Evolutionary conservation across 371 early-diverging fungal species (phyloP).

Genomic region (Dinochytrium kinnereticum): DNA sequence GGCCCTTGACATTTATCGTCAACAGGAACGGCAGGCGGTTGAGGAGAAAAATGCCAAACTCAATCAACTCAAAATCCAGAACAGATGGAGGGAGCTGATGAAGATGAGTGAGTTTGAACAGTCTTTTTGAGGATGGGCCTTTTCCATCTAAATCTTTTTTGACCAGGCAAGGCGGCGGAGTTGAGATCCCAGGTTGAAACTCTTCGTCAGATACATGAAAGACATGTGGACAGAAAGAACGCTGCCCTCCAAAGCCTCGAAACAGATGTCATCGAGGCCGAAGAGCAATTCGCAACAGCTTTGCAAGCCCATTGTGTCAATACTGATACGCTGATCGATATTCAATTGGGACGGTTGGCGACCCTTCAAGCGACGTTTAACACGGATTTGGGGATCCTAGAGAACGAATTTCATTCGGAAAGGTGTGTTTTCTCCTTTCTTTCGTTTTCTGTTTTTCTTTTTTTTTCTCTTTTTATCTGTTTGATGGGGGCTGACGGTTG

Average conservation of each 20-base stretch:
- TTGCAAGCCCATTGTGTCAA: conserved; percentile 56
- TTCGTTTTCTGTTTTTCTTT: too few species aligned
- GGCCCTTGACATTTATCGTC: too few species aligned
- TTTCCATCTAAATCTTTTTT: background rate
- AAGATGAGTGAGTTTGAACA: conserved; percentile 47
- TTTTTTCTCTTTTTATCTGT: too few species aligned
- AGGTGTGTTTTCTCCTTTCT: conserved; percentile 22
- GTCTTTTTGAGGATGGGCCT: background rate
- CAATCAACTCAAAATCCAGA: conserved; percentile 54
- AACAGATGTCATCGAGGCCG: conserved; percentile 53
- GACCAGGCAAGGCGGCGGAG: conserved; percentile 47
- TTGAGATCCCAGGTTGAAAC: conserved; percentile 41
- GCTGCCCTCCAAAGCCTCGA: conserved; percentile 43
- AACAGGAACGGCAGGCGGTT: conserved; percentile 42
- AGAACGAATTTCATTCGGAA: conserved; percentile 58
- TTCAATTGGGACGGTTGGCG: conserved; percentile 52
- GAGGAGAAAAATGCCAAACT: conserved; percentile 51
- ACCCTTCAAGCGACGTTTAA: conserved; percentile 50
- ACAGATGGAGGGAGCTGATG: conserved; percentile 58
- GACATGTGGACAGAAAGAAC: conserved; percentile 56
- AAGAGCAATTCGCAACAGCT: conserved; percentile 57
- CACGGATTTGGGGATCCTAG: conserved; percentile 47
- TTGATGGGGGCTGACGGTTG: background rate
- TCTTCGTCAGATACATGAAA: conserved; percentile 49
- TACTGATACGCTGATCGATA: conserved; percentile 56